phyloP scores from a whole-genome alignment of 305 asterid species.

The Solanum aculeatissimum region DNA sequence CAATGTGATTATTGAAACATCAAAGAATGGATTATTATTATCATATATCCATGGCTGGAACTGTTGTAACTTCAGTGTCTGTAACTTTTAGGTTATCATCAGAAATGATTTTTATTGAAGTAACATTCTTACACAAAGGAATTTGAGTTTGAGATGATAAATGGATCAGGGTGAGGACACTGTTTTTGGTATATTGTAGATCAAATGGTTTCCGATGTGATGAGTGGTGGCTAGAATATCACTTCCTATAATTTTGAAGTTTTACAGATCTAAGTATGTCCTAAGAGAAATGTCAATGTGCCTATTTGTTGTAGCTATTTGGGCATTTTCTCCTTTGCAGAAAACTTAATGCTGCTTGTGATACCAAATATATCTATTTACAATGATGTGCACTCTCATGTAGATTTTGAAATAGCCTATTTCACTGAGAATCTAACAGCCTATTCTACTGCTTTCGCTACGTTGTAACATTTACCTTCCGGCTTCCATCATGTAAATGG shows the following conservation, averaged over 20 bases:
- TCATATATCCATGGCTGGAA: neutral
- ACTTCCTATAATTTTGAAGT: neutral
- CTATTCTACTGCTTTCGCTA: neutral
- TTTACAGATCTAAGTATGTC: neutral
- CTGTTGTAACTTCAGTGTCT: neutral
- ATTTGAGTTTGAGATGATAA: neutral
- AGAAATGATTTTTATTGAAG: neutral
- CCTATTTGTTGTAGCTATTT: neutral
- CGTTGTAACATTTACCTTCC: neutral
- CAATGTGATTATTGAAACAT: neutral
- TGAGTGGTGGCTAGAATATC: neutral
- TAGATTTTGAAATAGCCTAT: neutral
- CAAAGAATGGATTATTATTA: neutral
- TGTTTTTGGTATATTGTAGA: neutral
- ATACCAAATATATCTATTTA: neutral
- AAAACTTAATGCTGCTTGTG: neutral
- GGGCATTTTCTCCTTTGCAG: neutral
- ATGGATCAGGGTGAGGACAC: neutral
- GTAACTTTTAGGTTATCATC: neutral
- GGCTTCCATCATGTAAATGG: neutral
- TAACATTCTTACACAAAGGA: neutral
- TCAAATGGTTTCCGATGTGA: neutral
- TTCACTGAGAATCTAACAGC: neutral
- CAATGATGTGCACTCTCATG: neutral
- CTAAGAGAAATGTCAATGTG: neutral